phyloP scores from a whole-genome alignment of 192 early-diverging fungal genomes.

The Rhizophagus clarus region DNA sequence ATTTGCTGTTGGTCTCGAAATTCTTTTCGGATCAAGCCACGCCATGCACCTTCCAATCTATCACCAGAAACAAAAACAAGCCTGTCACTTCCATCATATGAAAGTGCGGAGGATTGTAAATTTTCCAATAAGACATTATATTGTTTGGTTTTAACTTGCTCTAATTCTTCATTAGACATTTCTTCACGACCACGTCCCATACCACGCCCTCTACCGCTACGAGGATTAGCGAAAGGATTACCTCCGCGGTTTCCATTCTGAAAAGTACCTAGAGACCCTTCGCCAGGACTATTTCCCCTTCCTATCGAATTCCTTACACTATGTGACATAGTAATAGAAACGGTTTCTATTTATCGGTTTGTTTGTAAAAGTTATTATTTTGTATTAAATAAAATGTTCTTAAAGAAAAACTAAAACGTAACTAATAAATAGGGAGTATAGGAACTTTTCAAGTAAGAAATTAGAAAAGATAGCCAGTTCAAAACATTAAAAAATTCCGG shows the following conservation, averaged over 20 bases:
- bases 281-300: neutral
- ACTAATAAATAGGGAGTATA: too few species aligned
- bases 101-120: slow-evolving; percentile 15
- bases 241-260: neutral
- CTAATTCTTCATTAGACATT: neutral
- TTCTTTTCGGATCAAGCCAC: neutral
- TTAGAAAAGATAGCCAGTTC: too few species aligned
- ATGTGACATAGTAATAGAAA: neutral
- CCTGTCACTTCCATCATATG: slow-evolving; percentile 19
- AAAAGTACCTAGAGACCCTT: neutral
- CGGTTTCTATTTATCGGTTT: too few species aligned
- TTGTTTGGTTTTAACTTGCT: neutral
- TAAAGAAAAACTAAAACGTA: too few species aligned
- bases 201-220: neutral
- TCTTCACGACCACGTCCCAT: neutral
- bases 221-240: neutral
- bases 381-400: too few species aligned
- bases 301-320: neutral
- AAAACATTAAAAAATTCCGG: too few species aligned
- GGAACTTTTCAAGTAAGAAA: too few species aligned
- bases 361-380: too few species aligned
- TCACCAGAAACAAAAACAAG: neutral
- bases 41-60: neutral
- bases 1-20: slow-evolving; percentile 8
- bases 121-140: slow-evolving; percentile 7